phyloP scores from a whole-genome alignment of 768 basidiomycete species.

The Tricholoma furcatifolium region DNA sequence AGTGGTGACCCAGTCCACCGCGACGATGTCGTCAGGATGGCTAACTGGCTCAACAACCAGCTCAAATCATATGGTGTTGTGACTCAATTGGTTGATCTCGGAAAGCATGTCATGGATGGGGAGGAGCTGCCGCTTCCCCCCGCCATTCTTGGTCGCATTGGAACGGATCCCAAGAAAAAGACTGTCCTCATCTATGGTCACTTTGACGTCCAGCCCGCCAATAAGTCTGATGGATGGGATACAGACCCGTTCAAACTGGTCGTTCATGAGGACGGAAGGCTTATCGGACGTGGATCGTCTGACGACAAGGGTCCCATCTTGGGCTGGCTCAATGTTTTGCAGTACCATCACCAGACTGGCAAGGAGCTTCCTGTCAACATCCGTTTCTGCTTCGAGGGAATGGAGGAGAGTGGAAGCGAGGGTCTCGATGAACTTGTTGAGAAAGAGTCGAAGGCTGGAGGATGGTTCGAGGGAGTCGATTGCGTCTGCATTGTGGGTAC shows the following conservation, averaged over 20 bases:
- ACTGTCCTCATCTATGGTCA: constrained; percentile 93
- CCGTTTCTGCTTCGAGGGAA: constrained; percentile 91
- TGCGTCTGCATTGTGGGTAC: constrained; percentile 85
- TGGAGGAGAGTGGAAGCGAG: constrained; percentile 94
- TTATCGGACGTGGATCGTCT: constrained; percentile 84
- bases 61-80: constrained; percentile 77
- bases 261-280: constrained; percentile 44
- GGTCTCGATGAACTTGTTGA: constrained; percentile 87
- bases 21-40: constrained; percentile 83
- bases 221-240: constrained; percentile 78
- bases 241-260: constrained; percentile 82
- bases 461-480: constrained; percentile 87
- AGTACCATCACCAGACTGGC: constrained; percentile 71
- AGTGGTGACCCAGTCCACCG: constrained; percentile 72
- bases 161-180: constrained; percentile 86
- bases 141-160: constrained; percentile 78
- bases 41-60: constrained; percentile 71
- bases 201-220: constrained; percentile 88
- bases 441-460: constrained; percentile 66
- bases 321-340: constrained; percentile 88
- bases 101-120: constrained; percentile 66
- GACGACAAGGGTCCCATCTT: constrained; percentile 92
- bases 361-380: constrained; percentile 85
- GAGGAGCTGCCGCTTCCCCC: constrained; percentile 76
- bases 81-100: constrained; percentile 74